These are phyloP conservation scores for Cucurbita ficifolia DNA, from an alignment of 306 rosid species.

Conservation along the genomic window DNA sequence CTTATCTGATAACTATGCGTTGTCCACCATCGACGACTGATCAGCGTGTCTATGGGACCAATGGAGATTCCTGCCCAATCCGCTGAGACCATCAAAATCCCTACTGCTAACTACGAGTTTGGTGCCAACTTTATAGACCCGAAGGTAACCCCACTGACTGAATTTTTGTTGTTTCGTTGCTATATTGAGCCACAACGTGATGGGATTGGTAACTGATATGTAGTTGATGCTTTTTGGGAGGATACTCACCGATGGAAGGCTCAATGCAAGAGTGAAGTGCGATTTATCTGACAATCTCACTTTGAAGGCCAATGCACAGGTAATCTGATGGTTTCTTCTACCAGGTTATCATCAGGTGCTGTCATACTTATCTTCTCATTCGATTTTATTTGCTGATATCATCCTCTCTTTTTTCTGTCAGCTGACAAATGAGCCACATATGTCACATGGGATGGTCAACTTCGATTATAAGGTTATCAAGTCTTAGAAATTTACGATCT, in stretches of 20 bases:
- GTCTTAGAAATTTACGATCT: not conserved
- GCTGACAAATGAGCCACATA: slow-evolving; percentile 89
- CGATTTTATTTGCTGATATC: not conserved
- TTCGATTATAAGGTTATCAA: slow-evolving; percentile 81
- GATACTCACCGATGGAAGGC: slow-evolving; percentile 77
- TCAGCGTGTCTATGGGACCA: slow-evolving; percentile 86
- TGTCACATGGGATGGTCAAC: slow-evolving; percentile 91
- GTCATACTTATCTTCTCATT: not conserved
- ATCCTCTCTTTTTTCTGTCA: slow-evolving; percentile 16
- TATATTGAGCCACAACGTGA: not conserved
- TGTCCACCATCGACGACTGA: not conserved
- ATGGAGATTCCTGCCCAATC: slow-evolving; percentile 83
- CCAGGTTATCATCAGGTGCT: not conserved
- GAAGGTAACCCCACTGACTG: slow-evolving; percentile 25
- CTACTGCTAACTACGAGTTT: slow-evolving; percentile 82
- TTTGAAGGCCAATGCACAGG: slow-evolving; percentile 94
- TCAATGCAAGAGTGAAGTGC: slow-evolving; percentile 71
- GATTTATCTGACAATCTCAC: slow-evolving; percentile 66
- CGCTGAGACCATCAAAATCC: slow-evolving; percentile 68
- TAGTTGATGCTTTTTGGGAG: slow-evolving; percentile 95
- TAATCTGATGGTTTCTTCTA: slow-evolving; percentile 6
- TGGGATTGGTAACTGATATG: not conserved
- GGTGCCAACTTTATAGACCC: slow-evolving; percentile 94
- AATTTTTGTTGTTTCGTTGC: not conserved
- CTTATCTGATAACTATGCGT: not conserved